Evolutionary conservation across 2,329 filamentous ascomycete genomes (phyloP), one percentile per base, ranked within the genome.

Genomic region (Acrodontium crateriforme): DNA sequence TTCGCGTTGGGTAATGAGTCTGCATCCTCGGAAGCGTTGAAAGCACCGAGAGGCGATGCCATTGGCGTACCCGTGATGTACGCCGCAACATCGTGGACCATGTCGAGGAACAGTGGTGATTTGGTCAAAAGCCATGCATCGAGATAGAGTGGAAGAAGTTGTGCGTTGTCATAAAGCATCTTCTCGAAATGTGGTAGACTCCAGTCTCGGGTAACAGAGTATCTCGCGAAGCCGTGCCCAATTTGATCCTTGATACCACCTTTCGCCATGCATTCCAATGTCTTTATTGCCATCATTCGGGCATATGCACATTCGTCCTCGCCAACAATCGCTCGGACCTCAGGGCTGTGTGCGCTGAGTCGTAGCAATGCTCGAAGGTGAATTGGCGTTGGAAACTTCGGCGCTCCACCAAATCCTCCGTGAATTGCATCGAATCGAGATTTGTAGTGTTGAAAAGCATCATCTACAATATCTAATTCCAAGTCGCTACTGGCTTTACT

Each of bases 131-230:
- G 65, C 64, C 85, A 95, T 0, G 81, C 85, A 45, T 94, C 84
- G 5, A 92, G 65, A 44, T 89, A 95, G 5, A 89, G 65, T 14
- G 76, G 69, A 2, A 98, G 60, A 1, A 95, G 65, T 41, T 94
- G 77, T 0, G 81, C 77, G 46, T 98, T 92, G 48, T 95, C 89
- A 30, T 83, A 84, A 7, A 94, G 69, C 69, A 95, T 84, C 61
- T 95, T 95, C 59, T 98, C 89, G 44, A 95, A 98, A 52, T 93
- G 85, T 8, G 89, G 89, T 25, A 95, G 62, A 37, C 78, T 81
- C 89, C 89, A 98, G 55, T 95, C 81, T 9, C 74, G 63, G 0
- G 87, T 95, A 6, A 92, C 78, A 9, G 83, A 92, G 50, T 92
- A 94, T 28, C 87, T 71, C 19, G 78, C 72, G 44, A 84, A 83